Conservation (phyloP, 2,329 filamentous ascomycete genomes). For the Zymoseptoria pseudotritici region DNA sequence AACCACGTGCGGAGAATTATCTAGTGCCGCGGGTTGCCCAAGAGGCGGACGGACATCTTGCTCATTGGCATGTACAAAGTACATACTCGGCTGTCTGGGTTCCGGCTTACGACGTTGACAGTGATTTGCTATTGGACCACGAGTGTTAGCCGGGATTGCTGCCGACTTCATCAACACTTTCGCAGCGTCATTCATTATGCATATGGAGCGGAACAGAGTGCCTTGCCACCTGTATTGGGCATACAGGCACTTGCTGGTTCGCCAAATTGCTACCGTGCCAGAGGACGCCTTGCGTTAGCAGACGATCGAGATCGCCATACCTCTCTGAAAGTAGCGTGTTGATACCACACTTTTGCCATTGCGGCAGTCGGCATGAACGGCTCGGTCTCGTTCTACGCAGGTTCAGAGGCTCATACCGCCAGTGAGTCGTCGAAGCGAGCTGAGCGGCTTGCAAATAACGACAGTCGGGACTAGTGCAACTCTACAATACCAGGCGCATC, state of each 20-base stretch:
- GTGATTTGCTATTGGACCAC: background rate
- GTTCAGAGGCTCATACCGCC: no score
- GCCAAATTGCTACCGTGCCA: no score
- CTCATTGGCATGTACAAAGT: background rate
- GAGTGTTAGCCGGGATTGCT: background rate
- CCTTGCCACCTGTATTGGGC: no score
- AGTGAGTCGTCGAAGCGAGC: background rate
- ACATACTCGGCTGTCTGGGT: background rate
- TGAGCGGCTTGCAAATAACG: background rate
- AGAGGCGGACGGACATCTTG: background rate
- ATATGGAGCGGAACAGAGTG: background rate
- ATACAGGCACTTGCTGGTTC: background rate
- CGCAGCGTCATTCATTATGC: background rate
- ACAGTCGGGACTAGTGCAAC: background rate
- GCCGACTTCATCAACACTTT: background rate
- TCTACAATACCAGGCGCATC: background rate
- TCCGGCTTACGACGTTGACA: background rate
- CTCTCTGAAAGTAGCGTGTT: no score
- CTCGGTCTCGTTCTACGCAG: no score
- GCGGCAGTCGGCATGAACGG: no score
- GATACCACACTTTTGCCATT: no score
- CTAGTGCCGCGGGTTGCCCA: background rate
- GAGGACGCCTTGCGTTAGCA: background rate
- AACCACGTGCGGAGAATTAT: background rate
- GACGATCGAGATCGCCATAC: no score